phyloP scores from a whole-genome alignment of 1,284 basidiomycete genomes.

The Macrocybe sp. region DNA sequence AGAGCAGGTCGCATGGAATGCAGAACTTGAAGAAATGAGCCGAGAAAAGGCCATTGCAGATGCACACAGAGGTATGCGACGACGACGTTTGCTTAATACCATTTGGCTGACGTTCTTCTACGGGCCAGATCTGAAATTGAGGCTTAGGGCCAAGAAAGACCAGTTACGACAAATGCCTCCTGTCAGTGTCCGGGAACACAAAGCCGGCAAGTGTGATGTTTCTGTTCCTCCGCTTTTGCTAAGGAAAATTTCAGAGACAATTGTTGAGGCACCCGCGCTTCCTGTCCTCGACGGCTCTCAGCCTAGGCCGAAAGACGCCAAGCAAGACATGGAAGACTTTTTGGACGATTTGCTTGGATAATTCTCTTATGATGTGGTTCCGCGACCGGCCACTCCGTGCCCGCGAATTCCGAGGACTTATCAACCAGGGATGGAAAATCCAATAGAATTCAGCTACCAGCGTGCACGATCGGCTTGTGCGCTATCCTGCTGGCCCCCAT shows the following conservation, averaged over 20 bases:
- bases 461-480: no score
- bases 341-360: constrained; percentile 66
- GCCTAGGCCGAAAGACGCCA: constrained; percentile 37
- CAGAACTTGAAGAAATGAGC: constrained; percentile 54
- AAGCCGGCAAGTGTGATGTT: constrained; percentile 24
- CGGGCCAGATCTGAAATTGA: constrained; percentile 56
- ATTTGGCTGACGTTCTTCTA: not conserved
- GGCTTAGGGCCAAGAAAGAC: constrained; percentile 60
- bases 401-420: no score
- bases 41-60: constrained; percentile 69
- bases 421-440: no score
- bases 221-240: no score
- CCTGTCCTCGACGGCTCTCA: constrained; percentile 29
- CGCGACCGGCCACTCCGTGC: no score
- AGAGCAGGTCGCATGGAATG: constrained; percentile 62
- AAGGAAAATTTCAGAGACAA: no score
- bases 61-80: constrained; percentile 65
- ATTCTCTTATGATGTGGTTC: no score
- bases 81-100: no score
- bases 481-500: no score
- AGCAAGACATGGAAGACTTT: constrained; percentile 67
- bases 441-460: no score
- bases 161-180: constrained; percentile 42
- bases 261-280: constrained; percentile 53
- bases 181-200: constrained; percentile 25